phyloP scores from a whole-genome alignment of 2,329 filamentous ascomycete genomes.

The Ciborinia camelliae region DNA sequence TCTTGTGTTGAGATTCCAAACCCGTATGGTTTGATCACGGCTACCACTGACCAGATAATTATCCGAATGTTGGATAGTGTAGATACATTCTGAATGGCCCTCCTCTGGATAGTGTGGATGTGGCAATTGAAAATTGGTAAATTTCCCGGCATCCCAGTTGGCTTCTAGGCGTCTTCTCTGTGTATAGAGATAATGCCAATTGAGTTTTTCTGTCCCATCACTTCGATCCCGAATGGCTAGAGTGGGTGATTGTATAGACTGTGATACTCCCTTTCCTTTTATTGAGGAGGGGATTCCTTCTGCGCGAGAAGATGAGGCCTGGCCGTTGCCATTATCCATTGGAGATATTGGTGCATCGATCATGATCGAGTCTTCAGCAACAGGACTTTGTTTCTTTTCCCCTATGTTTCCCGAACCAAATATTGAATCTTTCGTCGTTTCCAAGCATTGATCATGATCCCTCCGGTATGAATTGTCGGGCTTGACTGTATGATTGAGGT shows the following conservation, averaged over 20 bases:
- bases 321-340: background rate
- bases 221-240: conserved; percentile 51
- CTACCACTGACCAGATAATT: conserved; percentile 91
- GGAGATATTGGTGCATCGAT: conserved; percentile 4
- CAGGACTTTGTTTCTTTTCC: conserved; percentile 12
- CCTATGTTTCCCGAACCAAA: conserved; percentile 27
- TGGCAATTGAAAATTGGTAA: conserved; percentile 83
- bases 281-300: background rate
- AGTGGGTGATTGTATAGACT: conserved; percentile 29
- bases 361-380: conserved; percentile 14
- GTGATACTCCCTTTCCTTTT: conserved; percentile 2
- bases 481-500: conserved; percentile 53
- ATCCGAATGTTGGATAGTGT: conserved; percentile 84
- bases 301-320: background rate
- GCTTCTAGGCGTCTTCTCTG: conserved; percentile 80
- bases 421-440: conserved; percentile 42
- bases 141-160: conserved; percentile 86
- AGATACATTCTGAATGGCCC: conserved; percentile 88
- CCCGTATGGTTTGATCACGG: conserved; percentile 78
- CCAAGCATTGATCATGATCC: conserved; percentile 41
- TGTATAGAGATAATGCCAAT: conserved; percentile 92
- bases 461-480: conserved; percentile 41
- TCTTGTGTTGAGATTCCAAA: conserved; percentile 79
- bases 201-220: conserved; percentile 59
- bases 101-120: conserved; percentile 77